Base-by-base conservation (phyloP, 2,329 filamentous ascomycete genomes). In the Diplocarpon rosae region DNA sequence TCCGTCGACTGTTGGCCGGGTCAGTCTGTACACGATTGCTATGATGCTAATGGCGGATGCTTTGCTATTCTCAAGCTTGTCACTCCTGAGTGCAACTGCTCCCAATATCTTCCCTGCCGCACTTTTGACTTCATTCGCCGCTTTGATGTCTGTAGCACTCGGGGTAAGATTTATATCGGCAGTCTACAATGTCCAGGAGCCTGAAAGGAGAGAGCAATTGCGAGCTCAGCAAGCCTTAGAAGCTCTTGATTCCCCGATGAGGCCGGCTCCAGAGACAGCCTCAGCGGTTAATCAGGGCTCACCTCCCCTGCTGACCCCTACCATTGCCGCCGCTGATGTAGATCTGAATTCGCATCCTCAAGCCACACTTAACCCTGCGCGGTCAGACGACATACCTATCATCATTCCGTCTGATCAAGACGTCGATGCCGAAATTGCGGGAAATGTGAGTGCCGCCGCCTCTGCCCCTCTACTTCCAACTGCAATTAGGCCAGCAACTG, bases 351-450 rank as follows among this genome's bases (percentile, higher is more conserved):
- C 42, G 30, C 53, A 14, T 46, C 38, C 44, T 30, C 38, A 38
- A 13, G 17, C 35, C 2, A 43, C 40, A 14, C 8, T 45, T 17
- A 24, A 42, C 1, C 30, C 44, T n/a, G 17, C 46, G 20, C 24
- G 27, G 5, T 14, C 27, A 24, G 17, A 46, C 15, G 48, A 58
- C 7, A 38, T 43, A 20, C 73, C 76, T 6, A 67, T 81, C 42
- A 78, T 80, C 24, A 65, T 81, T 15, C 76, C 78, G 1, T 78
- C 74, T 1, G 78, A 80, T 54, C 76, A 81, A 56, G 76, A 80
- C 49, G 63, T 80, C 32, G 74, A 77, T 52, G 73, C 75, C 16
- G 77, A 80, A 56, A 76, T 80, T 30, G 66, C 67, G 20, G 69
- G 70, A 29, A 62, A 60, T 52, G 58, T 49, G n/a, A 57, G 54